phyloP scores from a whole-genome alignment of 2,329 filamentous ascomycete species.

The Fusarium cyanostomum region DNA sequence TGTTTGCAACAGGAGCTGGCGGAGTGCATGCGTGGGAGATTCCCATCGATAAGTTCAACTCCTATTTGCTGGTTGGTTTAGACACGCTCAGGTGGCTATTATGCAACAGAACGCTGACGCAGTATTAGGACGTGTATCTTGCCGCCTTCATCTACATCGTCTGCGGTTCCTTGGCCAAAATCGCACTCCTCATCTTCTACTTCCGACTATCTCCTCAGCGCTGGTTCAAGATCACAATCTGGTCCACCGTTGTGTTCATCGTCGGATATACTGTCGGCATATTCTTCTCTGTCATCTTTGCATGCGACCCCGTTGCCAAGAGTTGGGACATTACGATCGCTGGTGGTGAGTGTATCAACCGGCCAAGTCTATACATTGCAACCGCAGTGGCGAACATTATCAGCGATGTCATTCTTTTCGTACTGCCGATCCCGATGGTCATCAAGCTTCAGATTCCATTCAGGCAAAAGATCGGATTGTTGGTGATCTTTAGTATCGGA shows the following conservation, averaged over 20 bases:
- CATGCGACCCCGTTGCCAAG: constrained; percentile 48
- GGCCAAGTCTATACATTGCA: constrained; percentile 58
- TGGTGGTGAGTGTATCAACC: constrained; percentile 54
- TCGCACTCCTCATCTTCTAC: constrained; percentile 53
- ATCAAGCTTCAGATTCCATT: constrained; percentile 55
- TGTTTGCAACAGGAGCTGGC: constrained; percentile 40
- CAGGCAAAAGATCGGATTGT: constrained; percentile 57
- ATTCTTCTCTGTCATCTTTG: constrained; percentile 49
- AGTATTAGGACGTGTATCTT: constrained; percentile 41
- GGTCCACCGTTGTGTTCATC: constrained; percentile 44
- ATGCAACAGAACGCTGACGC: not conserved
- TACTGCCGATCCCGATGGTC: constrained; percentile 58
- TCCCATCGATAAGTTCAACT: constrained; percentile 39
- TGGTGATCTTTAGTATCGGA: constrained; percentile 56
- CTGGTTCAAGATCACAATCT: constrained; percentile 47
- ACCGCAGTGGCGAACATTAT: constrained; percentile 59
- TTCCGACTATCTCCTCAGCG: constrained; percentile 48
- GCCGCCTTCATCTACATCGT: constrained; percentile 47
- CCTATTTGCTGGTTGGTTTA: constrained; percentile 37
- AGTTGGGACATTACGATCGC: constrained; percentile 45
- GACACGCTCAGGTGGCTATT: fast-evolving
- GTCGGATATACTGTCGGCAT: constrained; percentile 46
- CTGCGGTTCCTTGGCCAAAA: constrained; percentile 49
- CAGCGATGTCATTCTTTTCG: constrained; percentile 58
- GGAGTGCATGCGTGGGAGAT: constrained; percentile 48